Base-by-base conservation (phyloP, 2,329 filamentous ascomycete genomes). In the Penicillium sp. region DNA sequence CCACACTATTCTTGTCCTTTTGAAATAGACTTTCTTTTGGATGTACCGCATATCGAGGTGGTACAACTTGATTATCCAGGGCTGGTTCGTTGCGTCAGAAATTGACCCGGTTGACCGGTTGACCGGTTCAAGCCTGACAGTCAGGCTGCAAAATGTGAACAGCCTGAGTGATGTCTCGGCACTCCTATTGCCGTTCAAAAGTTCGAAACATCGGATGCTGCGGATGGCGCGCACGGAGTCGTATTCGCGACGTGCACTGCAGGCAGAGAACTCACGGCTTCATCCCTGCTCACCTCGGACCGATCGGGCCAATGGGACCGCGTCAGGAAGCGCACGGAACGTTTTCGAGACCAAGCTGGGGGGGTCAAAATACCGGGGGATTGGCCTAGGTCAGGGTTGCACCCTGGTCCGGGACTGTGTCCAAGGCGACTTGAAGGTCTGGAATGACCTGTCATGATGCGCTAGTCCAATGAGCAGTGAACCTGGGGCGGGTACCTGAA, bases 401-500 rank as follows among this genome's bases (percentile, higher is more conserved):
- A 49, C 43, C 39, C 52, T 43, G 39, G 45, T 33, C 48, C 34
- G 36, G 49, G 31, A 54, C 57, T 51, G 54, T 53, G 54, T 55
- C 50, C 47, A 52, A 49, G 45, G 43, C 41, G 43, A 42, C 33
- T 23, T 6, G n/a, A 48, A 33, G 42, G 55, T 49, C 56, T 62
- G 50, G 59, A 56, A 52, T 55, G 55, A 61, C 58, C 58, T 62
- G 59, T 63, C 61, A 61, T 51, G 51, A 47, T 45, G 24, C 15
- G 1, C 6, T 7, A 13, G 8, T 15, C 61, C 61, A 63, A 63
- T 63, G 52, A 62, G 41, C 47, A 49, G 15, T 21, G 39, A 21
- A 7, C 2, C 4, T 2, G 9, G 8, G 46, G 61, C 61, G 61
- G 61, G 61, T 63, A 63, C 61, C 61, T 63, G 61, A 60, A 63